A percentile compares a stretch with the other conserved stretches of the same genome.
Conservation (phyloP, 129 eudicot species). For the Kitagawia praeruptora region DNA sequence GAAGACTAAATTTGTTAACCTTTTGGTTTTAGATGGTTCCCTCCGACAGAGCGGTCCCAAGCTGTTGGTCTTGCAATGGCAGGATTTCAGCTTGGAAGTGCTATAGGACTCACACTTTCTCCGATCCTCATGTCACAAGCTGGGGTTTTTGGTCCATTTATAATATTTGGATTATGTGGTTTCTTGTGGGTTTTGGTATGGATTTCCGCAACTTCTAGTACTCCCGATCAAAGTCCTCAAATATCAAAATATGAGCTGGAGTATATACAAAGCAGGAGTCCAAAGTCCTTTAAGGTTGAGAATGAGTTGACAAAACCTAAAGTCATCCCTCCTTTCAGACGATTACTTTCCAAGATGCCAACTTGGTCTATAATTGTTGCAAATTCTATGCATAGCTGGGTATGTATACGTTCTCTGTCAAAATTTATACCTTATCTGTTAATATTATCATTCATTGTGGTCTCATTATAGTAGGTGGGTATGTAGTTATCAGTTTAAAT, state of each 20-base stretch:
- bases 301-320: conserved; percentile 31
- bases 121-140: conserved; percentile 97
- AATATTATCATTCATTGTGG: background rate
- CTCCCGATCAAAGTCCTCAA: conserved; percentile 75
- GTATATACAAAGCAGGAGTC: conserved; percentile 50
- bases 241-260: conserved; percentile 66
- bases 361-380: conserved; percentile 95
- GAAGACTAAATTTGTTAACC: conserved; percentile 7
- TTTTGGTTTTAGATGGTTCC: conserved; percentile 74
- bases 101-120: conserved; percentile 93
- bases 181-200: conserved; percentile 52
- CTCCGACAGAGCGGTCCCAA: conserved; percentile 75
- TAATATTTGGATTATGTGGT: conserved; percentile 82
- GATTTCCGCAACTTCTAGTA: conserved; percentile 89
- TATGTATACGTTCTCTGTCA: conserved; percentile 24
- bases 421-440: conserved; percentile 4
- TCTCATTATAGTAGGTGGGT: background rate
- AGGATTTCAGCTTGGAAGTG: conserved; percentile 99
- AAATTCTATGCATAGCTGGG: conserved; percentile 99
- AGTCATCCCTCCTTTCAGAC: conserved; percentile 80
- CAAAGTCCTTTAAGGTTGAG: conserved; percentile 27
- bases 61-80: conserved; percentile 99
- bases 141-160: conserved; percentile 92
- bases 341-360: conserved; percentile 85
- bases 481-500: background rate